These are phyloP conservation scores for Parsonsia alboflavescens DNA, from an alignment of 257 asterid species.

Conservation along the genomic window DNA sequence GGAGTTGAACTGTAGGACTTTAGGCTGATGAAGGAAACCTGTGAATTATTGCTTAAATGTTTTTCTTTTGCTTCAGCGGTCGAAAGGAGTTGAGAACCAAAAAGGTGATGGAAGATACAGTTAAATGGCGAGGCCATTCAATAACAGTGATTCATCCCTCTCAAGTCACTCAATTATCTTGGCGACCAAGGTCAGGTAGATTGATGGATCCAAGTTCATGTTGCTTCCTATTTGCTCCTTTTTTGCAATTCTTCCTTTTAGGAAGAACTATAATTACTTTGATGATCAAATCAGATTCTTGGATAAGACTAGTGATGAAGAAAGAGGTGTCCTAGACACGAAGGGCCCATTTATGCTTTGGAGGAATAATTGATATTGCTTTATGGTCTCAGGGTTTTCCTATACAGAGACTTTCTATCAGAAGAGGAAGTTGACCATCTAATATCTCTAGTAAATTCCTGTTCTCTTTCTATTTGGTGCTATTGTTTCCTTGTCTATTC, in stretches of 20 bases:
- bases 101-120: slow-evolving; percentile 36
- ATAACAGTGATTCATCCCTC: slow-evolving; percentile 50
- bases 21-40: neutral
- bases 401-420: slow-evolving; percentile 59
- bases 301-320: neutral
- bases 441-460: slow-evolving; percentile 48
- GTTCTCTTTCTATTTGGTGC: slow-evolving; percentile 5
- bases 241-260: neutral
- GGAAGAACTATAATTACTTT: neutral
- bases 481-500: neutral
- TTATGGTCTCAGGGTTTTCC: slow-evolving; percentile 63
- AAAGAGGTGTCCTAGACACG: neutral
- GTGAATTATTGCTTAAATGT: neutral
- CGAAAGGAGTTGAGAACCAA: slow-evolving; percentile 47
- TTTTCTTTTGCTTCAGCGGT: slow-evolving; percentile 27
- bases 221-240: slow-evolving; percentile 13
- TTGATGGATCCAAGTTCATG: slow-evolving; percentile 18
- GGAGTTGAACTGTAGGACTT: neutral
- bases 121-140: slow-evolving; percentile 22
- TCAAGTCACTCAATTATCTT: slow-evolving; percentile 52
- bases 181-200: slow-evolving; percentile 98
- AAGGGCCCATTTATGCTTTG: neutral
- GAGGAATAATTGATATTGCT: slow-evolving; percentile 18
- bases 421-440: slow-evolving; percentile 76
- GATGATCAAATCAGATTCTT: neutral